Conservation (phyloP, 441 rosid genomes). For the Capsella rubella region DNA sequence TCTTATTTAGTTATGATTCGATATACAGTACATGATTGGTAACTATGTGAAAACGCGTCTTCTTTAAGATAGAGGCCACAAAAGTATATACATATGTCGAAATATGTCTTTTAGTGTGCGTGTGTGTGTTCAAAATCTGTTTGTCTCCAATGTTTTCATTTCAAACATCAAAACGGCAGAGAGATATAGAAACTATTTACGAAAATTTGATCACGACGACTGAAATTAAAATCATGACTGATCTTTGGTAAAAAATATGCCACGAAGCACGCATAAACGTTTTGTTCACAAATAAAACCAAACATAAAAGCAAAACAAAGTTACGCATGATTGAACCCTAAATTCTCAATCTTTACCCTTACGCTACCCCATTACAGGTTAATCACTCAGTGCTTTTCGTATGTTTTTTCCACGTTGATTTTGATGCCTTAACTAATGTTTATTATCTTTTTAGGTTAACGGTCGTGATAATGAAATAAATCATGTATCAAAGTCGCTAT, state of each 20-base stretch:
- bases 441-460: slow-evolving; percentile 18
- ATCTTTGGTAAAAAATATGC: slow-evolving; percentile 6
- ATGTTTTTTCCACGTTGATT: slow-evolving; percentile 21
- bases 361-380: neutral
- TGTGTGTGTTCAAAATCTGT: neutral
- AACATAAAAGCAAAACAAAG: neutral
- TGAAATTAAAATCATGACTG: neutral
- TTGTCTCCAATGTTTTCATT: neutral
- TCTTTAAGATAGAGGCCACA: slow-evolving; percentile 3
- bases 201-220: neutral
- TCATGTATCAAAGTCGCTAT: slow-evolving; percentile 22
- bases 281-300: too few relatives aligned
- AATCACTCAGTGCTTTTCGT: neutral
- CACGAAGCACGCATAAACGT: too few relatives aligned
- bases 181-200: neutral
- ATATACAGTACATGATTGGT: neutral
- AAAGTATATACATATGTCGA: neutral
- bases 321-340: neutral
- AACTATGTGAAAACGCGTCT: slow-evolving; percentile 26
- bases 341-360: neutral
- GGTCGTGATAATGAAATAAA: slow-evolving; percentile 25
- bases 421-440: slow-evolving; percentile 21
- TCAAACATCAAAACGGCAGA: neutral
- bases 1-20: neutral
- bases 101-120: neutral